Percentiles rank a stretch among this genome's conserved stretches.
phyloP scores from a whole-genome alignment of 179 eudicot genomes.

The Heliamphora pulchella region DNA sequence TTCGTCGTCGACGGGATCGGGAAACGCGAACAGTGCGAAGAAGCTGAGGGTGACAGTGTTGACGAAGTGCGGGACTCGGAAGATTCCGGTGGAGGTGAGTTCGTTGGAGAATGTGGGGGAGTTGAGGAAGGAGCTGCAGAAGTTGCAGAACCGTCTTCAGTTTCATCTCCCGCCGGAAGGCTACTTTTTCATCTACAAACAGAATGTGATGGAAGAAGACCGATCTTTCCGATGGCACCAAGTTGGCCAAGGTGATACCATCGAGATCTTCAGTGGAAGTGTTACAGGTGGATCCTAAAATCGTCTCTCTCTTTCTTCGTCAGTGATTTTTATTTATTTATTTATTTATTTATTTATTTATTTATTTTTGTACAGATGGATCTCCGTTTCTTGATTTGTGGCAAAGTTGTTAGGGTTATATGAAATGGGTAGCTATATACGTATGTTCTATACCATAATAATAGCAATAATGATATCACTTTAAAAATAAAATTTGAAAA shows the following conservation, averaged over 20 bases:
- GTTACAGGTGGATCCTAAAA: conserved; percentile 43
- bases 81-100: conserved; percentile 45
- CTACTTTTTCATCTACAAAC: conserved; percentile 65
- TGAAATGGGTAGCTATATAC: too few relatives aligned
- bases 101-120: conserved; percentile 42
- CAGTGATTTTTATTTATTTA: too few relatives aligned
- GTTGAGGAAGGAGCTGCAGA: conserved; percentile 47
- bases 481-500: too few relatives aligned
- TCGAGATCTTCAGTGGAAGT: conserved; percentile 65
- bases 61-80: conserved; percentile 45
- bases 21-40: conserved; percentile 16
- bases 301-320: too few relatives aligned
- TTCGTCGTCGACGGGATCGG: conserved; percentile 3
- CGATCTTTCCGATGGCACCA: conserved; percentile 55
- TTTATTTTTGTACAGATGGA: too few relatives aligned
- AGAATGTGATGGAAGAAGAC: conserved; percentile 69
- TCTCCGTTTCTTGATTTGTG: too few relatives aligned
- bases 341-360: too few relatives aligned
- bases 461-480: too few relatives aligned
- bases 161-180: conserved; percentile 56
- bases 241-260: conserved; percentile 44
- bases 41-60: conserved; percentile 38
- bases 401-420: too few relatives aligned
- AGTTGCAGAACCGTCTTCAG: conserved; percentile 21
- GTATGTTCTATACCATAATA: too few relatives aligned